Conservation (phyloP, 139 green algal species). For the Haematococcus sp. region DNA sequence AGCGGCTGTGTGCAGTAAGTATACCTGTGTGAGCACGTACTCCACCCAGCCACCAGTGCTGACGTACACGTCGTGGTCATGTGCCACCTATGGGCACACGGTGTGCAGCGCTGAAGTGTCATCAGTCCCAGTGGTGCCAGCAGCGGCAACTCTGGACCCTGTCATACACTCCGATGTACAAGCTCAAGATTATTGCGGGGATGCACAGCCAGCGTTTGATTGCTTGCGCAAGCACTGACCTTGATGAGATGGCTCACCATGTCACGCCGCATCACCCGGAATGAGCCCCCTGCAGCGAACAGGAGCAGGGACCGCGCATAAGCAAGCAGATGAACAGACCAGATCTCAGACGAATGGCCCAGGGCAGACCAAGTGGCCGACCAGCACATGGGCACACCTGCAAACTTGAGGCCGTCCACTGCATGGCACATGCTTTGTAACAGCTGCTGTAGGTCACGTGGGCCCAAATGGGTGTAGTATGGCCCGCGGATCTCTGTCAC, state of each 20-base stretch:
- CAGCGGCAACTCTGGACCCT: no score
- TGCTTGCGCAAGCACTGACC: no score
- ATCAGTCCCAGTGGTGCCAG: no score
- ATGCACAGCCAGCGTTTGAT: no score
- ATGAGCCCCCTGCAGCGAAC: not conserved
- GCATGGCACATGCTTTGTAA: conserved; percentile 2
- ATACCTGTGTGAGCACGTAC: not conserved
- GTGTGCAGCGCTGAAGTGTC: not conserved
- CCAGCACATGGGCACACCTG: not conserved
- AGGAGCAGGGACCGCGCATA: not conserved
- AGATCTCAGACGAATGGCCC: no score
- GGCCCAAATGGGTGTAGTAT: conserved; percentile 2
- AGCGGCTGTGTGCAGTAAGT: not conserved
- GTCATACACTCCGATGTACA: no score
- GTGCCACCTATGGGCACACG: not conserved
- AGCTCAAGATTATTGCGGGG: no score
- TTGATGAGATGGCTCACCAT: no score
- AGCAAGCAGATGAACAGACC: no score
- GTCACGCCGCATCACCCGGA: no score
- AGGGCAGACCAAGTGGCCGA: no score
- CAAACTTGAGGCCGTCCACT: conserved; percentile 9
- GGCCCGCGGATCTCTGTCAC: not conserved
- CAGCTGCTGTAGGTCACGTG: not conserved
- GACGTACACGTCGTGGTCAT: not conserved
- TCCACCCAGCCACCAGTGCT: not conserved